Base-by-base conservation (phyloP, 495 filamentous ascomycete genomes). In the Friedmanniomyces simplex region DNA sequence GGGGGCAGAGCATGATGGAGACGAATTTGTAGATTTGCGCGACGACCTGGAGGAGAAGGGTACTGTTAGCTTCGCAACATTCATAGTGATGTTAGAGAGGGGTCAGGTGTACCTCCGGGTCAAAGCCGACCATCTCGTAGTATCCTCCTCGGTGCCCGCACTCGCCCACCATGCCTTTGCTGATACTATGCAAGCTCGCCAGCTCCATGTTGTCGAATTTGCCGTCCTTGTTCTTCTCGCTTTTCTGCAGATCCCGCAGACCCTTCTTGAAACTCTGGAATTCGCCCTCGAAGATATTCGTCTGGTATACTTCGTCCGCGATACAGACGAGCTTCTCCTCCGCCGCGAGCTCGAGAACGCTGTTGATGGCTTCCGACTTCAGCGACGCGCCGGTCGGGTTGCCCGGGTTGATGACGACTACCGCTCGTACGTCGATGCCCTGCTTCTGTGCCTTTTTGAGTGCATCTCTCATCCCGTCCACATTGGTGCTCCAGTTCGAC, bases 1-100 rank as follows among this genome's bases (percentile, higher is more conserved):
- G 93, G 42, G 94, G 82, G 75, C 93, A 98, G 51, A 98, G 83
- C 71, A 81, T 88, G 73, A 98, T 97, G 65, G 86, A 91, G 63
- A 96, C 85, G 69, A 95, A 91, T 75, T 98, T 98, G 80, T 98
- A 98, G 71, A 98, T 89, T 77, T 97, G 86, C 52, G 84, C 89
- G 57, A 84, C 82, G 55, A 98, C 94, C 64, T 68, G 50, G 48
- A 55, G 14, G 21, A 24, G 47, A 7, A 21, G 32, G 22, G 37
- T 52, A 34, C 57, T 37, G n/a, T 25, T 12, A 48, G 21, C 26
- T 20, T 43, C 2, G n/a, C n/a, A n/a, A n/a, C n/a, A n/a, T n/a
- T n/a, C n/a, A n/a, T n/a, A n/a, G n/a, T n/a, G n/a, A n/a, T n/a
- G n/a, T n/a, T n/a, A n/a, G n/a, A n/a, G n/a, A n/a, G n/a, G n/a